Evolutionary conservation across 2,329 filamentous ascomycete genomes (phyloP).

Genomic region (Ophioceras dolichostomum): DNA sequence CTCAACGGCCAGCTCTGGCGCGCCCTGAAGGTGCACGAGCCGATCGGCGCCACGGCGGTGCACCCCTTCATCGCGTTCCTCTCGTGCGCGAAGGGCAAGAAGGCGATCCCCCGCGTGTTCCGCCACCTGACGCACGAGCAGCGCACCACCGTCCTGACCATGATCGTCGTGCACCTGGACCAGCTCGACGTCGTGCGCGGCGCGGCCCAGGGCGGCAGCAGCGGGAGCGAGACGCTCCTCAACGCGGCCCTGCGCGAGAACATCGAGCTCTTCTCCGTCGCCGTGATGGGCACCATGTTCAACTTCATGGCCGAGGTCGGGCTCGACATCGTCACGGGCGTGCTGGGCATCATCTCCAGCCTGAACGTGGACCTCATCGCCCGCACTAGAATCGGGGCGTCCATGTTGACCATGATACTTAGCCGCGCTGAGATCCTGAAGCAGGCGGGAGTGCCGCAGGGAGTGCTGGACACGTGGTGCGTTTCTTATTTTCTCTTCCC

Average conservation of each 20-base stretch:
- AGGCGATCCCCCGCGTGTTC: constrained; percentile 89
- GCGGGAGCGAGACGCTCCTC: constrained; percentile 57
- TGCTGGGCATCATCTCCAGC: constrained; percentile 74
- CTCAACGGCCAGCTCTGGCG: constrained; percentile 76
- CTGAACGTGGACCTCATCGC: constrained; percentile 77
- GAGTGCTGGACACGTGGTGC: constrained; percentile 70
- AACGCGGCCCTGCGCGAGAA: constrained; percentile 74
- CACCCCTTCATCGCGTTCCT: constrained; percentile 96
- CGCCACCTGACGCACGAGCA: constrained; percentile 86
- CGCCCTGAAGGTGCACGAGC: constrained; percentile 84
- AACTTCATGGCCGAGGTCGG: constrained; percentile 84
- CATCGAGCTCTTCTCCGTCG: constrained; percentile 77
- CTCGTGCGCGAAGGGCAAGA: constrained; percentile 92
- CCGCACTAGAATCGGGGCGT: constrained; percentile 76
- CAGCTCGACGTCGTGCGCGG: constrained; percentile 79
- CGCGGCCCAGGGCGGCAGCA: constrained; percentile 61
- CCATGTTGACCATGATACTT: constrained; percentile 85
- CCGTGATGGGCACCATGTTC: constrained; percentile 84
- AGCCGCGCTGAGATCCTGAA: constrained; percentile 90
- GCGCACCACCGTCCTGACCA: constrained; percentile 86
- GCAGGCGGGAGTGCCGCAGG: constrained; percentile 51
- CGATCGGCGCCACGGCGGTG: constrained; percentile 61
- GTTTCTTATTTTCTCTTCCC: constrained; percentile 11
- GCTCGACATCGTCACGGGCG: constrained; percentile 79
- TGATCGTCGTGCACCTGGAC: constrained; percentile 90